Conservation (phyloP, 2,329 filamentous ascomycete genomes). For the Scedosporium aurantiacum region DNA sequence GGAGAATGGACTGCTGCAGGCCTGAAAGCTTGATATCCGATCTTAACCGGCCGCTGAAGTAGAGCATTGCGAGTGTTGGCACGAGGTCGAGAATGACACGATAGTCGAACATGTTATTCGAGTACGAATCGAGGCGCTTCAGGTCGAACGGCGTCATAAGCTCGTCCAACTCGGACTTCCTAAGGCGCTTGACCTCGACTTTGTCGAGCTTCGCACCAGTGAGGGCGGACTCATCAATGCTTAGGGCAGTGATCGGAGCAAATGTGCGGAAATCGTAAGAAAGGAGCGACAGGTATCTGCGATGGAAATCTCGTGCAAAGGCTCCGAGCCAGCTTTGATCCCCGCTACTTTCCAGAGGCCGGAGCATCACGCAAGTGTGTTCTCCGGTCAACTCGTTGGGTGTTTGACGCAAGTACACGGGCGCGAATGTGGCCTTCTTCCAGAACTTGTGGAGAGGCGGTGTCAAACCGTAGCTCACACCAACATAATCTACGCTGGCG, state of each 20-base stretch:
- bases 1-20: slow-evolving; percentile 76
- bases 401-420: slow-evolving; percentile 90
- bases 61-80: slow-evolving; percentile 68
- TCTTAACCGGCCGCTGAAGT: slow-evolving; percentile 70
- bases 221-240: slow-evolving; percentile 77
- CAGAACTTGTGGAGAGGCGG: slow-evolving; percentile 86
- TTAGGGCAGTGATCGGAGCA: slow-evolving; percentile 64
- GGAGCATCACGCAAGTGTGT: slow-evolving; percentile 95
- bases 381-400: slow-evolving; percentile 94
- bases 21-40: slow-evolving; percentile 58
- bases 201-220: slow-evolving; percentile 57
- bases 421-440: slow-evolving; percentile 77
- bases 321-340: slow-evolving; percentile 80
- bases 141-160: slow-evolving; percentile 84
- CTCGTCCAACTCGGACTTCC: slow-evolving; percentile 65
- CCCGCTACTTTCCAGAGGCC: slow-evolving; percentile 56
- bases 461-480: slow-evolving; percentile 91
- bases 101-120: slow-evolving; percentile 95
- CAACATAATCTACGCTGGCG: slow-evolving; percentile 76
- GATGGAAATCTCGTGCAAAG: slow-evolving; percentile 87
- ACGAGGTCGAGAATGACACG: slow-evolving; percentile 93
- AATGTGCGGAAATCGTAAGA: slow-evolving; percentile 90
- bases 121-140: slow-evolving; percentile 88
- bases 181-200: slow-evolving; percentile 41
- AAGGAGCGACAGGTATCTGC: slow-evolving; percentile 78